Conservation (phyloP, 257 asterid species). For the Petunia axillaris region DNA sequence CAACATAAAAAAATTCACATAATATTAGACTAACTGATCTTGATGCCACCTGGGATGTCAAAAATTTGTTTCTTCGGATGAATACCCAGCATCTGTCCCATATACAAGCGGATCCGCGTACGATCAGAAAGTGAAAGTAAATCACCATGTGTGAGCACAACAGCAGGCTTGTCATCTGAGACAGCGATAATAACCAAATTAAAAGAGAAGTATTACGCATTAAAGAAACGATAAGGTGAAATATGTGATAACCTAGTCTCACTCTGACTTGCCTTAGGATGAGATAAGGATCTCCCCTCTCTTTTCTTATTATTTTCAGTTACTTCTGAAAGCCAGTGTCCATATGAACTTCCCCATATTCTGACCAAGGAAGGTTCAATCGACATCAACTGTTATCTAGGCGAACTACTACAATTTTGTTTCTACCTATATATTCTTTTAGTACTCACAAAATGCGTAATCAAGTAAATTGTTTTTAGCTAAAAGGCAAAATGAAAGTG, state of each 20-base stretch:
- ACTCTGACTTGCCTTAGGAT: not conserved
- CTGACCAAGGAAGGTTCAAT: constrained; percentile 1
- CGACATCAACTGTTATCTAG: not conserved
- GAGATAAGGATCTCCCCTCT: not conserved
- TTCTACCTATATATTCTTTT: not conserved
- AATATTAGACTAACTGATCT: not conserved
- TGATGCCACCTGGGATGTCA: constrained; percentile 74
- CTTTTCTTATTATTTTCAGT: not conserved
- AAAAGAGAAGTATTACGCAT: not conserved
- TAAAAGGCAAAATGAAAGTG: not conserved
- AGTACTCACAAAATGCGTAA: constrained; percentile 9
- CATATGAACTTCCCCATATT: not conserved
- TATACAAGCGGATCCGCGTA: constrained; percentile 51
- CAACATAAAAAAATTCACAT: not conserved
- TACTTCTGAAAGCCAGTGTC: not conserved
- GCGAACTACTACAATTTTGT: not conserved
- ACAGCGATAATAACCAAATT: constrained; percentile 5
- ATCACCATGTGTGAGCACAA: constrained; percentile 91
- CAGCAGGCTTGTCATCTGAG: constrained; percentile 87
- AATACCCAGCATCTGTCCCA: constrained; percentile 71
- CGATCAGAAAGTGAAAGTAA: constrained; percentile 66
- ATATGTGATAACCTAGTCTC: not conserved
- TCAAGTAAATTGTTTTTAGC: not conserved
- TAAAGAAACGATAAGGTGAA: too few relatives aligned
- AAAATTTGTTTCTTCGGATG: constrained; percentile 73